Conservation (phyloP, 306 rosid species). For the Cucurbita moschata region DNA sequence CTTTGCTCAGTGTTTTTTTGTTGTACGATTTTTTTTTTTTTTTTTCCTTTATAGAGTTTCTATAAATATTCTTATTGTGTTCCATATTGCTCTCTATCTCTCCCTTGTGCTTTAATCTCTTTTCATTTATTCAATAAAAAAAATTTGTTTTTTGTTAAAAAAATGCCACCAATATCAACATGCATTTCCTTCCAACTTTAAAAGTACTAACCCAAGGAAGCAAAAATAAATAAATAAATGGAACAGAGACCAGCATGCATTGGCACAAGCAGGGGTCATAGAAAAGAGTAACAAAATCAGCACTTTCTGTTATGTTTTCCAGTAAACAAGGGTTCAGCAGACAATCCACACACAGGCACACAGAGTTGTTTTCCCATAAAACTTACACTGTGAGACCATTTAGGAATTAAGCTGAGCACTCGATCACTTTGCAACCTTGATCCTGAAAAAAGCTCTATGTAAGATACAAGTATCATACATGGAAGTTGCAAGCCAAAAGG, state of each 20-base stretch:
- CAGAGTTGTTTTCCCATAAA: slow-evolving; percentile 3
- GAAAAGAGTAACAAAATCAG: not conserved
- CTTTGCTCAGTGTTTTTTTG: not conserved
- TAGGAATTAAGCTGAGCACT: slow-evolving; percentile 60
- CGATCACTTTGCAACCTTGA: slow-evolving; percentile 51
- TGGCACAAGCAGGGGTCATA: not conserved
- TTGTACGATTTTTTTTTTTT: no score
- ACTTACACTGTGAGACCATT: slow-evolving; percentile 92
- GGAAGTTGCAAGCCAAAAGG: not conserved
- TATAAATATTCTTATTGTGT: not conserved
- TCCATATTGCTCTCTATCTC: not conserved
- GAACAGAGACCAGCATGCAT: not conserved
- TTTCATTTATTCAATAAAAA: no score
- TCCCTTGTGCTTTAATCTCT: not conserved
- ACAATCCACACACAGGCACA: not conserved
- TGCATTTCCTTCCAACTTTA: not conserved
- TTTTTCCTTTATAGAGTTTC: not conserved
- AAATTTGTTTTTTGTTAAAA: not conserved
- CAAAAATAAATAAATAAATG: not conserved
- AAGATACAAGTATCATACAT: slow-evolving; percentile 7
- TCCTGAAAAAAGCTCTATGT: slow-evolving; percentile 27
- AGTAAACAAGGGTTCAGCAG: not conserved
- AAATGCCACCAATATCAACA: not conserved
- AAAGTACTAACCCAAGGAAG: not conserved
- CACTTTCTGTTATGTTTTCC: not conserved